A percentile compares a stretch with the other conserved stretches of the same genome.
phyloP scores from a whole-genome alignment of 768 basidiomycete species.

The Russula olivacea region DNA sequence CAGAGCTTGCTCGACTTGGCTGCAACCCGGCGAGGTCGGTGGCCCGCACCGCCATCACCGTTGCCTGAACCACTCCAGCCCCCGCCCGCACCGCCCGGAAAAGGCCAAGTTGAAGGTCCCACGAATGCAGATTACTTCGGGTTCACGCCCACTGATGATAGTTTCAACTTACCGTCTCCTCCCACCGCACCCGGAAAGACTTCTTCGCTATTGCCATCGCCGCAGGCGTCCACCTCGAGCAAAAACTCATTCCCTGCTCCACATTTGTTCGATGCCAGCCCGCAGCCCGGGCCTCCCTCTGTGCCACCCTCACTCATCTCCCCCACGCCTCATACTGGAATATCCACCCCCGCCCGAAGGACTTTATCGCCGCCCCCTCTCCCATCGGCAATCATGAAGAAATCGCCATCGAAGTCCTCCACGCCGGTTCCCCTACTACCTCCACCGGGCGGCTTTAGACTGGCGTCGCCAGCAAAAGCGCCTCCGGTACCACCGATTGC shows the following conservation, averaged over 20 bases:
- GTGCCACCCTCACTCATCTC: neutral
- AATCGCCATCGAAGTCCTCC: neutral
- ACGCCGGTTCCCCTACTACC: constrained; percentile 15
- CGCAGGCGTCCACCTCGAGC: neutral
- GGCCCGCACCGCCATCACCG: constrained; percentile 21
- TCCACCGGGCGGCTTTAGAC: constrained; percentile 9
- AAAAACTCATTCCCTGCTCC: neutral
- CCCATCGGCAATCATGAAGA: neutral
- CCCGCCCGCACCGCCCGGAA: constrained; percentile 7
- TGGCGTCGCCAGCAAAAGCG: neutral
- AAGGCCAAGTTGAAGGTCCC: neutral
- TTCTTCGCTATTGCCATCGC: neutral
- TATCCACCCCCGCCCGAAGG: neutral
- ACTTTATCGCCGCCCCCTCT: constrained; percentile 2
- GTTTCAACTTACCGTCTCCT: neutral
- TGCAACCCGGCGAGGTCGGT: constrained; percentile 15
- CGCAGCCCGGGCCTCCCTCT: neutral
- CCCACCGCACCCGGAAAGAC: neutral
- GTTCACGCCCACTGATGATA: neutral
- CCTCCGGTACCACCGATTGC: neutral
- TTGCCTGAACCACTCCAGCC: constrained; percentile 10
- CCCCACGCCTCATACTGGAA: neutral
- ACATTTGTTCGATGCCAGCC: neutral
- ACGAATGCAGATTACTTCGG: constrained; percentile 19
- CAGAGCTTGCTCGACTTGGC: constrained; percentile 17